These are phyloP conservation scores for Bondarzewia mesenterica DNA, from an alignment of 1,284 basidiomycete genomes.

Conservation along the genomic window DNA sequence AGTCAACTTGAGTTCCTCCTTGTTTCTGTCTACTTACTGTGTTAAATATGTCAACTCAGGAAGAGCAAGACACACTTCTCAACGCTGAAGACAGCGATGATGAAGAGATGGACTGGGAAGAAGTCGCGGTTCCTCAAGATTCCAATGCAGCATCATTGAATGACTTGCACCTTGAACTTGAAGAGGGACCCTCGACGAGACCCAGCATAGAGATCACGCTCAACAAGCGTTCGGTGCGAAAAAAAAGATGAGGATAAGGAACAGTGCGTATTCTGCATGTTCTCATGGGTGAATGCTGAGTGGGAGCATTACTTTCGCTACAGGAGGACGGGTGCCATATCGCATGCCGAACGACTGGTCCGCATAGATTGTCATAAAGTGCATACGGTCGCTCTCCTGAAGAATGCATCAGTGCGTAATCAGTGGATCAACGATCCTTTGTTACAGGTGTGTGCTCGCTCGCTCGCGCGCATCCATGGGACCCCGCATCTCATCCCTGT, in stretches of 20 bases:
- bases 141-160: neutral
- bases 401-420: slow-evolving; percentile 74
- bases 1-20: no score
- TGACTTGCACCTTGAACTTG: slow-evolving; percentile 6
- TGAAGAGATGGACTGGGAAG: slow-evolving; percentile 56
- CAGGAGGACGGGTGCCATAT: slow-evolving; percentile 36
- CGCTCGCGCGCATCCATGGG: slow-evolving; percentile 10
- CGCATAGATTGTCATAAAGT: slow-evolving; percentile 81
- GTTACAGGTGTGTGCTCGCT: slow-evolving; percentile 59
- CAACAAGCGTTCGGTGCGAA: slow-evolving; percentile 10
- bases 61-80: neutral
- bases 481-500: neutral
- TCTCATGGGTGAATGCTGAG: neutral
- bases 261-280: neutral
- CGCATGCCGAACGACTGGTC: slow-evolving; percentile 58
- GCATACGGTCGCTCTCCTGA: slow-evolving; percentile 76
- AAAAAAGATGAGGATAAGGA: slow-evolving; percentile 8
- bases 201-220: slow-evolving; percentile 13
- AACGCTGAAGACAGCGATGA: slow-evolving; percentile 28
- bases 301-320: slow-evolving; percentile 20
- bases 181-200: slow-evolving; percentile 11
- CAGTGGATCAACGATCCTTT: slow-evolving; percentile 78
- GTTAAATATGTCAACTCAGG: neutral
- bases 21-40: no score
- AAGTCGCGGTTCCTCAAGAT: slow-evolving; percentile 38